A percentile compares a stretch with the other conserved stretches of the same genome.
These are phyloP conservation scores for Aspergillus sergii DNA, from an alignment of 2,329 filamentous ascomycete genomes.

Conservation along the genomic window DNA sequence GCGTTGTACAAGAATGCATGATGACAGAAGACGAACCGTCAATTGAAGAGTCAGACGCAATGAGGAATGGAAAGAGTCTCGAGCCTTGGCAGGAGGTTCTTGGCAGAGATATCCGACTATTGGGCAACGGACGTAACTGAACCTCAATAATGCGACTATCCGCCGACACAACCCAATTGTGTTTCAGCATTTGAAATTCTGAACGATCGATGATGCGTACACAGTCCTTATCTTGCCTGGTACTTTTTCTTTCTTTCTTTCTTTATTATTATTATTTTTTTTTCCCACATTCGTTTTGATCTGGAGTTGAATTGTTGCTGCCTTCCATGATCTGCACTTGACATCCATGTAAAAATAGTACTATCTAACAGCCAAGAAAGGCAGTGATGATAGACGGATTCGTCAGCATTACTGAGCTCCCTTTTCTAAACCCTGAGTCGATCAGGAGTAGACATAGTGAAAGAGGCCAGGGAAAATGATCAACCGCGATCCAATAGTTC, in stretches of 20 bases:
- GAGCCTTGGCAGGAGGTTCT: constrained; percentile 8
- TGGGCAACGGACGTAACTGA: neutral
- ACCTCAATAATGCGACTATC: neutral
- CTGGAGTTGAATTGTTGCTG: neutral
- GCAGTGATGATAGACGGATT: neutral
- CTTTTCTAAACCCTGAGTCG: neutral
- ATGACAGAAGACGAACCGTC: neutral
- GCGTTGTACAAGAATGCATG: neutral
- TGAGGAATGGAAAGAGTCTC: neutral
- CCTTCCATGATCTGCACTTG: neutral
- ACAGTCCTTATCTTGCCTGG: neutral
- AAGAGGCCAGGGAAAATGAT: neutral
- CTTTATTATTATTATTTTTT: neutral
- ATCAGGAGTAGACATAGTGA: neutral
- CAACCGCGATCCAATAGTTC: constrained; percentile 1
- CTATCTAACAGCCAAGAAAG: neutral
- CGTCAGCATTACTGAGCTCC: neutral
- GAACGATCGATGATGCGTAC: neutral
- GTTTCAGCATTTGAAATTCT: neutral
- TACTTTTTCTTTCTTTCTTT: too few species aligned
- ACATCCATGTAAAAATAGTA: constrained; percentile 1
- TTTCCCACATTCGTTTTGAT: neutral
- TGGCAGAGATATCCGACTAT: constrained; percentile 5
- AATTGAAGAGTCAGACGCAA: constrained; percentile 1
- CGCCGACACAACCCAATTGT: neutral